Conservation (phyloP, 176 grass and related monocot genomes). For the Avena eriantha region DNA sequence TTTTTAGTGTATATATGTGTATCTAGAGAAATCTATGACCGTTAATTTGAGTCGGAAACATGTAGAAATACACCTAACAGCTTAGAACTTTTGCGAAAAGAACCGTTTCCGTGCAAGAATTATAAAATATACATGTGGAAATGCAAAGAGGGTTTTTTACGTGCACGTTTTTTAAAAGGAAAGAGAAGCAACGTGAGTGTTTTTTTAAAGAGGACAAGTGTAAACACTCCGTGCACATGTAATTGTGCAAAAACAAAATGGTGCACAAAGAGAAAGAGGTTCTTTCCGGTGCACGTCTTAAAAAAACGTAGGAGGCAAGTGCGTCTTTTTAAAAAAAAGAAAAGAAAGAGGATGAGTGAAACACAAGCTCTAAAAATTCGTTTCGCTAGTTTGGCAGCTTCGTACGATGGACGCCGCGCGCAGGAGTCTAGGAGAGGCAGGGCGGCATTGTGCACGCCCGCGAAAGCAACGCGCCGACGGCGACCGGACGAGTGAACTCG, state of each 20-base stretch:
- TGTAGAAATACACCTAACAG: too few species aligned
- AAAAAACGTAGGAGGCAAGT: too few species aligned
- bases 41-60: too few species aligned
- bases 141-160: neutral
- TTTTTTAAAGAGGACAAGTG: too few species aligned
- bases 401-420: neutral
- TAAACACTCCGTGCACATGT: neutral
- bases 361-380: neutral
- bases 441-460: neutral
- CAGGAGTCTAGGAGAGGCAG: neutral
- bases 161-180: too few species aligned
- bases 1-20: too few species aligned
- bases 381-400: neutral
- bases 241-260: neutral
- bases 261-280: neutral
- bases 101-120: neutral
- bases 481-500: conserved; percentile 37
- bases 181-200: too few species aligned
- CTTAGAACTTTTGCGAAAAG: too few species aligned
- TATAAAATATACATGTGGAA: neutral
- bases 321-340: too few species aligned
- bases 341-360: neutral
- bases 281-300: too few species aligned
- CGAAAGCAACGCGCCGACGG: conserved; percentile 18
- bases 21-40: too few species aligned